phyloP scores from a whole-genome alignment of 192 early-diverging fungal genomes.

The Entomortierella beljakovae region DNA sequence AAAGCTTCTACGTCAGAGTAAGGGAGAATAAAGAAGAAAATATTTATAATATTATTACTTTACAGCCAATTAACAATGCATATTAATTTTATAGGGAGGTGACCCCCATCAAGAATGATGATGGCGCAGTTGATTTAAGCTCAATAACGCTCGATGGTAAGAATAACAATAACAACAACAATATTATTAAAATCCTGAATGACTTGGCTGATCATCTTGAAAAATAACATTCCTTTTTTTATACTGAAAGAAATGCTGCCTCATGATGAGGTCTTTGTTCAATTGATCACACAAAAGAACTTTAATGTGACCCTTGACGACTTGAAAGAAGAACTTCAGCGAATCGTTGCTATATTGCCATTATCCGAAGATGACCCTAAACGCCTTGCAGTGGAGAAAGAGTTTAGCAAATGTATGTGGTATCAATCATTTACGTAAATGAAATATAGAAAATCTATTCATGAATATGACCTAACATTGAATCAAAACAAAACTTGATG shows the following conservation, averaged over 20 bases:
- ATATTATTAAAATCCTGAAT: neutral
- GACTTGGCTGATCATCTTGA: neutral
- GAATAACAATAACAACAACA: neutral
- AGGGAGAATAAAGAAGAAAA: neutral
- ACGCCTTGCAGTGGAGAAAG: constrained; percentile 24
- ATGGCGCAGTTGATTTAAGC: constrained; percentile 14
- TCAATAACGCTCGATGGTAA: constrained; percentile 30
- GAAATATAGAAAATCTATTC: neutral
- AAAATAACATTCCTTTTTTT: neutral
- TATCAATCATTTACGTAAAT: neutral
- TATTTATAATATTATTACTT: neutral
- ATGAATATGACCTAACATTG: neutral
- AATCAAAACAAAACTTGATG: neutral
- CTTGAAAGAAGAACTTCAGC: constrained; percentile 18
- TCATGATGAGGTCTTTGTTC: constrained; percentile 18
- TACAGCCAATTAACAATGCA: neutral
- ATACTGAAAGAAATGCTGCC: constrained; percentile 28
- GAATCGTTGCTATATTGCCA: constrained; percentile 17
- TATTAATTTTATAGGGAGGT: neutral
- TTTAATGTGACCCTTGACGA: constrained; percentile 14
- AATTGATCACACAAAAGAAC: constrained; percentile 29
- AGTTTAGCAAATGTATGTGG: constrained; percentile 21
- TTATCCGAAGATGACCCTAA: constrained; percentile 22
- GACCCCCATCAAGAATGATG: neutral
- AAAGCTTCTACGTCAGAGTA: constrained; percentile 23